Base-by-base conservation (phyloP, 768 basidiomycete genomes). In the Mycena sanguinolenta region DNA sequence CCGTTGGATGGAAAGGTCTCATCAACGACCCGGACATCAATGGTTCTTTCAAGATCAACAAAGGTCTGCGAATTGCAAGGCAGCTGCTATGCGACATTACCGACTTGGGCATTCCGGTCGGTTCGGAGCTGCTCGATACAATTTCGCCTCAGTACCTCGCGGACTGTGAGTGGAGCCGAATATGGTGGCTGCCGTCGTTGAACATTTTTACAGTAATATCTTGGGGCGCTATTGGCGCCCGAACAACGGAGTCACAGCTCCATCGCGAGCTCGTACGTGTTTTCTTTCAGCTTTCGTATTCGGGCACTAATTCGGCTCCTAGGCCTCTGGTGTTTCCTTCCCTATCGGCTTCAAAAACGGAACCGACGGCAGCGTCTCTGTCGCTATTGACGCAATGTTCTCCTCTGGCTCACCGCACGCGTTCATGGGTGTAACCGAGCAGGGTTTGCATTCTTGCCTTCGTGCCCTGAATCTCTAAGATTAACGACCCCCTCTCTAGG, bases 301-400 rank as follows among this genome's bases (percentile, higher is more conserved):
- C 32, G 10, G 32, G 32, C 32, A 34, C 32, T 34, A 34, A 34
- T 34, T 34, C 32, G 4, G 32, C 32, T 34, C 32, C 32, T 34
- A 34, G 32, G 96, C 96, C 6, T 96, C 94, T 4, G 97, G 97
- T 77, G 92, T 95, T 28, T 98, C 97, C 60, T 99, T 98, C 91
- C 97, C 98, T 25, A 95, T 98, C 73, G 95, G 96, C 12, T 99
- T 99, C 91, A 99, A 99, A 83, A 99, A 99, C 79, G 97, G 98
- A 63, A 99, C 98, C 4, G 97, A 99, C 80, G 98, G 98, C 63
- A 91, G 90, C 67, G 91, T 98, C 58, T 83, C 88, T 0, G 95
- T 99, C 39, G 97, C 97, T 3, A 93, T 99, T 65, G 98, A 99
- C 80, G 98, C 97, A 19, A 98, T 99, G 97, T 89, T 91, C 70